These are phyloP conservation scores for Anisogramma anomala DNA, from an alignment of 2,329 filamentous ascomycete genomes.

Conservation along the genomic window DNA sequence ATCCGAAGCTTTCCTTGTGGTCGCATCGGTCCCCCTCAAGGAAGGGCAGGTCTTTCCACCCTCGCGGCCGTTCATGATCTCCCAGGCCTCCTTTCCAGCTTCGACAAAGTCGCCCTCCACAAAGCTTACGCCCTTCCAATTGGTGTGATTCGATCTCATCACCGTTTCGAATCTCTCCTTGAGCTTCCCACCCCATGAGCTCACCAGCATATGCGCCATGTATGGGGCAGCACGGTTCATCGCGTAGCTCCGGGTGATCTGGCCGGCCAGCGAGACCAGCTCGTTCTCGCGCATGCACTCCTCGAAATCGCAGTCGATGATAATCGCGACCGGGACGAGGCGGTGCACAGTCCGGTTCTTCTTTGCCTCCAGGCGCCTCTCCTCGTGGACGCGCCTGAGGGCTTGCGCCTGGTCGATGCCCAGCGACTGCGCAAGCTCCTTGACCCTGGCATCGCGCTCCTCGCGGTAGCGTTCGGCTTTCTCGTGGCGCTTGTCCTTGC, in stretches of 20 bases:
- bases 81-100: constrained; percentile 53
- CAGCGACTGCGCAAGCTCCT: constrained; percentile 27
- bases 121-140: constrained; percentile 72
- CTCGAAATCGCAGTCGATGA: constrained; percentile 90
- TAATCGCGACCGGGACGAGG: constrained; percentile 59
- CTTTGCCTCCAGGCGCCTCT: constrained; percentile 22
- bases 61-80: constrained; percentile 48
- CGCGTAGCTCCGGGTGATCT: constrained; percentile 80
- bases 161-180: constrained; percentile 70
- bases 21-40: constrained; percentile 36
- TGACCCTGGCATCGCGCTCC: constrained; percentile 38
- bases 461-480: constrained; percentile 37
- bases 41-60: constrained; percentile 33
- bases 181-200: constrained; percentile 65
- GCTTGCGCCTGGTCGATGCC: constrained; percentile 30
- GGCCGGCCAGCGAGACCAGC: constrained; percentile 66
- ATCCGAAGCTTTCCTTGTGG: too few species aligned
- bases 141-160: constrained; percentile 56
- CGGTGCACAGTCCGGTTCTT: constrained; percentile 25
- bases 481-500: constrained; percentile 43
- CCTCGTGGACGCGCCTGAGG: constrained; percentile 17
- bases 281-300: constrained; percentile 81
- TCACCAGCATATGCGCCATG: constrained; percentile 62
- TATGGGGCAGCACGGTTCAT: constrained; percentile 64
- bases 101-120: constrained; percentile 62